Base-by-base conservation (phyloP, 1,284 basidiomycete genomes). In the Rhizoctonia solani region DNA sequence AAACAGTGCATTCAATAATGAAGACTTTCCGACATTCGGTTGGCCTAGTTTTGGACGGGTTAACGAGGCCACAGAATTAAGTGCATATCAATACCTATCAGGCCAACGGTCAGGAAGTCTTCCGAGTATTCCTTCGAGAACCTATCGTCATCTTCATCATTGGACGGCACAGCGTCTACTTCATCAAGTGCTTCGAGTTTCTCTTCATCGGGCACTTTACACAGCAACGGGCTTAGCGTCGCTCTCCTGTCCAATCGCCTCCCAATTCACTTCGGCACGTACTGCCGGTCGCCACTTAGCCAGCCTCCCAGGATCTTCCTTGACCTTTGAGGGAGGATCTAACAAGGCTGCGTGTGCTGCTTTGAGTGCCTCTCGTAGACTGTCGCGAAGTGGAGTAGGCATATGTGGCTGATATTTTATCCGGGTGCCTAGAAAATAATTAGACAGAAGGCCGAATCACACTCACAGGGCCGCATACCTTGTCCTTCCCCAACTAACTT, bases 11-110 rank as follows among this genome's bases (percentile, higher is more conserved):
- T 98, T 98, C 49, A 98, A 78, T 1, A 97, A 79, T 0, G 91
- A 93, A 0, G 91, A 93, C 75, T 98, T 98, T 29, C 94, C 95
- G 34, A 96, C 93, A 74, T 96, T 97, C 8, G 94, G 94, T 74
- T 96, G 93, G 9, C 92, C 90, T 91, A 70, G 3, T 13, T 13
- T 41, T 53, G 67, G 44, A 68, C 23, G 49, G 53, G 41, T 44
- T 16, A 8, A 23, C 0, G 34, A 19, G 44, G 19, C 47, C 50
- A 42, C 32, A 39, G 53, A 27, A 11, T 30, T 50, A 14, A 54
- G 2, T 52, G 37, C 30, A 41, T 49, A 4, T 27, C 71, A 78
- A 29, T 73, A 85, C 93, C 93, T 70, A 95, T 89, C 34, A 95
- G 76, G 0, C 93, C 93, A 63, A 96, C 81, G 0, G 92, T 95